These are phyloP conservation scores for Hypoxylon intermedium DNA, from an alignment of 495 filamentous ascomycete genomes.

Conservation along the genomic window DNA sequence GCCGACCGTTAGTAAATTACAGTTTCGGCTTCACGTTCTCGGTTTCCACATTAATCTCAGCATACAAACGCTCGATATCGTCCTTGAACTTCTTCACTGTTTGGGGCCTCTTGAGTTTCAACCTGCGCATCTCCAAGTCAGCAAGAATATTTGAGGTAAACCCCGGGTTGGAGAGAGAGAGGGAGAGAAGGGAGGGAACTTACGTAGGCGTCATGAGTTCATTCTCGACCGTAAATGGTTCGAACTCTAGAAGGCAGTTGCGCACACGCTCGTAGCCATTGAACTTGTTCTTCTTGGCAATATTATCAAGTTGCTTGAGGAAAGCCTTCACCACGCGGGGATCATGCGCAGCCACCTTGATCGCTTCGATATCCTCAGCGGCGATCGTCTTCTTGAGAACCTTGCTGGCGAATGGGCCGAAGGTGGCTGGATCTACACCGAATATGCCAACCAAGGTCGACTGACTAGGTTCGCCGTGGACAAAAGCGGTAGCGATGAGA, in stretches of 20 bases:
- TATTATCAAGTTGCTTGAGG: slow-evolving; percentile 77
- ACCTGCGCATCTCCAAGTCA: slow-evolving; percentile 59
- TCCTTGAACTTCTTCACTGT: slow-evolving; percentile 77
- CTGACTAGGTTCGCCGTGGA: slow-evolving; percentile 90
- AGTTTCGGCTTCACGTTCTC: slow-evolving; percentile 49
- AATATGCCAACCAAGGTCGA: slow-evolving; percentile 85
- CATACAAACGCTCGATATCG: slow-evolving; percentile 82
- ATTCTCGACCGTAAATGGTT: slow-evolving; percentile 95
- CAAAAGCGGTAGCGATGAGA: slow-evolving; percentile 79
- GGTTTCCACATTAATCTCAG: slow-evolving; percentile 59
- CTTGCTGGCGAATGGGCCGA: slow-evolving; percentile 78
- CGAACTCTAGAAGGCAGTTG: slow-evolving; percentile 75
- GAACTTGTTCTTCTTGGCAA: slow-evolving; percentile 85
- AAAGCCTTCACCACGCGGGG: slow-evolving; percentile 74
- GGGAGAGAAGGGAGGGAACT: slow-evolving; percentile 50
- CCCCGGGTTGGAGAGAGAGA: slow-evolving; percentile 4
- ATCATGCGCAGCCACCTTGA: slow-evolving; percentile 71
- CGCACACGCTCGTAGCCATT: slow-evolving; percentile 86
- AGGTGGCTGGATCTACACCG: slow-evolving; percentile 80
- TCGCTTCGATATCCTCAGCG: slow-evolving; percentile 65
- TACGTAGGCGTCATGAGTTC: slow-evolving; percentile 95
- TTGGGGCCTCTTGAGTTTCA: slow-evolving; percentile 94
- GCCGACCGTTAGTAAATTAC: slow-evolving; percentile 40
- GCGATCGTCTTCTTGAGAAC: slow-evolving; percentile 72
- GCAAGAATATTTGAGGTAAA: slow-evolving; percentile 30